Base-by-base conservation (phyloP, 805 yeast species). In the Millerozyma miso region DNA sequence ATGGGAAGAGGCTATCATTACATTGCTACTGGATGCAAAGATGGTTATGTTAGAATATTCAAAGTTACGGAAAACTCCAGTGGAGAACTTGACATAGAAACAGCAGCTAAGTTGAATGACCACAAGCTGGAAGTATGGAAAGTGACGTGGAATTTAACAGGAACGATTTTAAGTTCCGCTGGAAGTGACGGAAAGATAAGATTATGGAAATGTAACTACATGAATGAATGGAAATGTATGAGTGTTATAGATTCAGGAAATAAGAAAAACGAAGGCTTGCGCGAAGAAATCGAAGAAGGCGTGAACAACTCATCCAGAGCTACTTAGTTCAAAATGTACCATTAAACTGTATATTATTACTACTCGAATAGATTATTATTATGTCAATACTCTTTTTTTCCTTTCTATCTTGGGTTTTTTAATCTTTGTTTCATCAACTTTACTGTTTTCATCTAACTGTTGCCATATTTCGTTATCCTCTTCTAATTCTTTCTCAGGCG, bases 181-280 rank as follows among this genome's bases (percentile, higher is more conserved):
- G 98, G 99, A 15, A 97, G 90, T 58, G 98, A 93, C 59, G 97
- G 97, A 3, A 81, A 83, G 49, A 83, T 91, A 4, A 71, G 97
- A 53, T 73, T 93, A 50, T 93, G 98, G 96, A 93, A 91, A 63
- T 77, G 96, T 18, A 80, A 87, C 31, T 88, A 85, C 59, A 77
- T 84, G 45, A 86, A 85, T 54, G 87, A 86, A 55, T 93, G 89
- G 76, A 88, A 85, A 64, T 89, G 97, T 60, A 81, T 91, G 80
- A 88, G 96, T 47, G 90, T 88, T 12, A 61, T 52, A 38, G 59
- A 56, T 43, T 56, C 60, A 18, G 55, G 60, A 33, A 58, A 58
- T 45, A 48, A 60, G 23, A 59, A 51, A 14, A 53, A 50, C 38
- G 45, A 62, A 38, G 44, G 40, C 16, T 51, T 49, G 12, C 49